These are phyloP conservation scores for Fusarium cyanostomum DNA, from an alignment of 2,329 filamentous ascomycete genomes.

Conservation along the genomic window DNA sequence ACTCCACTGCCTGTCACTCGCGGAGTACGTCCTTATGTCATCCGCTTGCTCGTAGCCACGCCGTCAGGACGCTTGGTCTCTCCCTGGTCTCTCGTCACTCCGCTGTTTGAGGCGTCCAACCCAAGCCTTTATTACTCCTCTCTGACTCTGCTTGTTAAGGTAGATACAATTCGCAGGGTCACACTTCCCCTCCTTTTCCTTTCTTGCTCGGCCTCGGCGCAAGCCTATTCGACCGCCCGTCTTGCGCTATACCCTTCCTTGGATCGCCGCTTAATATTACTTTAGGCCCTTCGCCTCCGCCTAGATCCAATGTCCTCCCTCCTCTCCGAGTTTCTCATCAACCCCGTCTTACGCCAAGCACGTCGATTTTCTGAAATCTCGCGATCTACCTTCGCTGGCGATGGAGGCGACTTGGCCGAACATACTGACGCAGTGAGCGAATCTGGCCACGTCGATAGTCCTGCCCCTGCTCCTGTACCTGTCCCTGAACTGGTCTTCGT, in stretches of 20 bases:
- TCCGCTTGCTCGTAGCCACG: conserved; percentile 27
- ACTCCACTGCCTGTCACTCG: conserved; percentile 34
- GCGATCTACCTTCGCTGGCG: conserved; percentile 50
- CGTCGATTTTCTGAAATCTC: conserved; percentile 68
- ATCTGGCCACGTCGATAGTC: conserved; percentile 27
- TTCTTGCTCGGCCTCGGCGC: conserved; percentile 12
- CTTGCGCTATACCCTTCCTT: conserved; percentile 5
- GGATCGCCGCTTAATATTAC: conserved; percentile 26
- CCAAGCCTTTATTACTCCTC: conserved; percentile 14
- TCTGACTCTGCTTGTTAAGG: conserved; percentile 13
- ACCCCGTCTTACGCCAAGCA: conserved; percentile 72
- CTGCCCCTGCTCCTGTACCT: conserved; percentile 30
- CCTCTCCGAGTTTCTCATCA: conserved; percentile 72
- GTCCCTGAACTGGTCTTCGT: conserved; percentile 13
- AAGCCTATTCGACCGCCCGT: conserved; percentile 3
- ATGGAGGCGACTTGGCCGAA: conserved; percentile 45
- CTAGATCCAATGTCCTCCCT: conserved; percentile 64
- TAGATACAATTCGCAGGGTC: conserved; percentile 4
- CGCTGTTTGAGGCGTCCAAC: conserved; percentile 22
- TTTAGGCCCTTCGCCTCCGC: conserved; percentile 22
- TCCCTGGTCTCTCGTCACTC: conserved; percentile 39
- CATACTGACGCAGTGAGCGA: conserved; percentile 37
- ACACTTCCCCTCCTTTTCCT: conserved; percentile 8
- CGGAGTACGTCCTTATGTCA: conserved; percentile 39
- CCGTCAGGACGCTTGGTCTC: conserved; percentile 23